phyloP scores from a whole-genome alignment of 2,329 filamentous ascomycete species.

The Ophiostoma triangulosporum region DNA sequence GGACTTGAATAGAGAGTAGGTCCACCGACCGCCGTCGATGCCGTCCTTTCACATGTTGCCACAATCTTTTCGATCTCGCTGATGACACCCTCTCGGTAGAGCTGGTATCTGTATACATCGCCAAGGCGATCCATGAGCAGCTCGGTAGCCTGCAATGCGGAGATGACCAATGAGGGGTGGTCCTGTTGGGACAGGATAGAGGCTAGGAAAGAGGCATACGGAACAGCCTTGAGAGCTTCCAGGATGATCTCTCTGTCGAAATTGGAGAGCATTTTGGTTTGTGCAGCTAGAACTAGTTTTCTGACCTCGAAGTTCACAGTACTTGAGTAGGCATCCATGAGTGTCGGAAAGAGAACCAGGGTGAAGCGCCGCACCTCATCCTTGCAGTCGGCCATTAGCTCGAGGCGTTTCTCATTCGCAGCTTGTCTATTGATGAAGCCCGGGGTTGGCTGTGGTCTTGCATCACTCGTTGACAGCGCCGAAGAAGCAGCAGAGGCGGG shows the following conservation, averaged over 20 bases:
- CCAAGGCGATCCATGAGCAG: constrained; percentile 74
- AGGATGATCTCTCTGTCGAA: constrained; percentile 74
- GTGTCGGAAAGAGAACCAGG: constrained; percentile 80
- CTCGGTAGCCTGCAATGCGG: constrained; percentile 79
- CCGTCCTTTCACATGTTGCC: constrained; percentile 21
- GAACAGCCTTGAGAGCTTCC: constrained; percentile 74
- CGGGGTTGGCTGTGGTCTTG: background rate
- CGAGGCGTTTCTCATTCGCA: constrained; percentile 63
- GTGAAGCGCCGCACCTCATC: constrained; percentile 81
- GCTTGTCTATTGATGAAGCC: background rate
- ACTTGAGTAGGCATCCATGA: constrained; percentile 94
- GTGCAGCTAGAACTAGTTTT: constrained; percentile 89
- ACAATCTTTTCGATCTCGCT: constrained; percentile 77
- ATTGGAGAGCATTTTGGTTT: constrained; percentile 95
- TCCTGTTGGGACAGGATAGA: constrained; percentile 94
- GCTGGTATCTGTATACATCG: constrained; percentile 84
- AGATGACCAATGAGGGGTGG: constrained; percentile 73
- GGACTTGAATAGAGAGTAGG: background rate
- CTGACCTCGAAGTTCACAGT: constrained; percentile 91
- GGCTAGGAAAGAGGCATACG: constrained; percentile 90
- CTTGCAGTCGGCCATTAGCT: constrained; percentile 70
- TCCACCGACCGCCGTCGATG: background rate
- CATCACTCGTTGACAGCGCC: background rate
- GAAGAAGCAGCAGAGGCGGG: background rate
- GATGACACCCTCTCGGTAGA: constrained; percentile 93